These are phyloP conservation scores for Achlya hypogyna DNA, from an alignment of 352 stramenopile species.

Conservation along the genomic window DNA sequence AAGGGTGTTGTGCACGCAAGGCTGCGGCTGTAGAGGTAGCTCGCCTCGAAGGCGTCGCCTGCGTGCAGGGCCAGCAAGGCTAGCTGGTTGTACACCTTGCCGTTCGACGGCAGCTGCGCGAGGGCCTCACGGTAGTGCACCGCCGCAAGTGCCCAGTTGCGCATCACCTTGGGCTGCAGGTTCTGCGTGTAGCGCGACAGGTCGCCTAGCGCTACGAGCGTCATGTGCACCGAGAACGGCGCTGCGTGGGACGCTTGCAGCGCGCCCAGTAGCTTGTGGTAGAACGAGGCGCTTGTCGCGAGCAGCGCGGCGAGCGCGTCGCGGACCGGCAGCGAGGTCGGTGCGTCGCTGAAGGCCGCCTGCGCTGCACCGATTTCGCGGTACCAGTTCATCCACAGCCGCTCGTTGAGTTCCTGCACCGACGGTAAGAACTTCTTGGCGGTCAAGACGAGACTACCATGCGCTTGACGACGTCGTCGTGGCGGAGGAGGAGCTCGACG, in stretches of 20 bases:
- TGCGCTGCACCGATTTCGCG: constrained; percentile 36
- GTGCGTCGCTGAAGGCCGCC: constrained; percentile 19
- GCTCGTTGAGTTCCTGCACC: constrained; percentile 37
- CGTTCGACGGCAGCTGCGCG: constrained; percentile 31
- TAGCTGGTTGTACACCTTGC: constrained; percentile 55
- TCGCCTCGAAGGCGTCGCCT: constrained; percentile 26
- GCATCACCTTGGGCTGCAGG: constrained; percentile 5
- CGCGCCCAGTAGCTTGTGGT: constrained; percentile 22
- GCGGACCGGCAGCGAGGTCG: constrained; percentile 22
- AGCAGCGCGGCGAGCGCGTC: constrained; percentile 23
- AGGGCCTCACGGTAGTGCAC: constrained; percentile 34
- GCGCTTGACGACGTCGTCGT: constrained; percentile 27
- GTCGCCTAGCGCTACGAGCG: constrained; percentile 42
- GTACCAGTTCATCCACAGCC: constrained; percentile 62
- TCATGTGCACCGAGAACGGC: constrained; percentile 32
- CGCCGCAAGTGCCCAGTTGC: constrained; percentile 27
- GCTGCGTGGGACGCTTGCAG: constrained; percentile 21
- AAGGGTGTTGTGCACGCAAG: constrained; percentile 36
- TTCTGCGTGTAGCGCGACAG: constrained; percentile 36
- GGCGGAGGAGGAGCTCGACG: constrained; percentile 30
- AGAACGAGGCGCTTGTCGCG: constrained; percentile 24
- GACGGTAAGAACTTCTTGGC: background rate
- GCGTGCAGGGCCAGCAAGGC: constrained; percentile 35
- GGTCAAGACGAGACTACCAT: constrained; percentile 28
- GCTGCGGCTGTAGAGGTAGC: constrained; percentile 41